Percentiles rank a stretch among this genome's conserved stretches.
These are phyloP conservation scores for Phytophthora quininea DNA, from an alignment of 352 stramenopile species.

Conservation along the genomic window DNA sequence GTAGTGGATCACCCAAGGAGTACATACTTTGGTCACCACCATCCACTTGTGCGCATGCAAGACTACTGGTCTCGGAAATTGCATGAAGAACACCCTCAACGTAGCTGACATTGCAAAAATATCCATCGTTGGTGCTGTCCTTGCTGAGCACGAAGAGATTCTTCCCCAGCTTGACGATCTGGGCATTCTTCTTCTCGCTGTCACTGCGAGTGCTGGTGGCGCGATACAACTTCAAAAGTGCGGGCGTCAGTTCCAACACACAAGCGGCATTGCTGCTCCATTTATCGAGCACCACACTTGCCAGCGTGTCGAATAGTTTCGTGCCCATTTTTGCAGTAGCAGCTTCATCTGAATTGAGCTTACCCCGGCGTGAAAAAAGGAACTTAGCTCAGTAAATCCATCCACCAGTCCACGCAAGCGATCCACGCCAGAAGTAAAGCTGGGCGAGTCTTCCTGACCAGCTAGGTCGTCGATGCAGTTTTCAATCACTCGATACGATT, in stretches of 20 bases:
- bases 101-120: conserved; percentile 70
- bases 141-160: conserved; percentile 80
- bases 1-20: not conserved
- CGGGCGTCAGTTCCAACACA: conserved; percentile 49
- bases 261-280: conserved; percentile 40
- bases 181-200: conserved; percentile 3
- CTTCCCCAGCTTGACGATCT: conserved; percentile 54
- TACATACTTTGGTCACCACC: not conserved
- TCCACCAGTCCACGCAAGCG: conserved; percentile 23
- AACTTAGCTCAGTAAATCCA: conserved; percentile 35
- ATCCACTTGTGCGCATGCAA: conserved; percentile 1
- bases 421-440: conserved; percentile 10
- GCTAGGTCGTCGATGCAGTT: conserved; percentile 36
- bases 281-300: conserved; percentile 25
- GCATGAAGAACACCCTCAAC: conserved; percentile 61
- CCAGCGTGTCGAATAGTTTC: conserved; percentile 36
- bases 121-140: conserved; percentile 61
- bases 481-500: conserved; percentile 29
- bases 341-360: not conserved
- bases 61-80: conserved; percentile 36
- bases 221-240: conserved; percentile 46
- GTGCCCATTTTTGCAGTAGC: conserved; percentile 21
- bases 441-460: not conserved
- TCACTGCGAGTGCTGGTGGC: not conserved
- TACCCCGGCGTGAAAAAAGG: conserved; percentile 34